These are phyloP conservation scores for Suhomyces pyralidae DNA, from an alignment of 805 yeast genomes.

Conservation along the genomic window DNA sequence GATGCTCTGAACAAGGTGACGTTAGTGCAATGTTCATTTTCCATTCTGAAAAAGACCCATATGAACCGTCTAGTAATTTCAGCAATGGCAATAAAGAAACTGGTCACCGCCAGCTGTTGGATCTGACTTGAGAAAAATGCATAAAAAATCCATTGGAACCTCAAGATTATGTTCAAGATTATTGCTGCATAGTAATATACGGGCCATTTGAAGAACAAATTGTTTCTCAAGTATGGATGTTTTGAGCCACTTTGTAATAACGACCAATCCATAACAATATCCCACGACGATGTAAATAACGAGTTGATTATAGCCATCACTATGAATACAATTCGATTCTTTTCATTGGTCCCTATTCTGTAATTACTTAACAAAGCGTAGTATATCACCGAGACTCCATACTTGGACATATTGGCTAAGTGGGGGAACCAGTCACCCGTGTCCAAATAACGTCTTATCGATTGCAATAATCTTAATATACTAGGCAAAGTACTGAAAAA, in stretches of 20 bases:
- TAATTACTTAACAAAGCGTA: conserved; percentile 74
- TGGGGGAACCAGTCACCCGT: conserved; percentile 97
- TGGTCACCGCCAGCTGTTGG: conserved; percentile 84
- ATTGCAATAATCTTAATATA: conserved; percentile 87
- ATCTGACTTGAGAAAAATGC: conserved; percentile 71
- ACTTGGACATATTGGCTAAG: conserved; percentile 82
- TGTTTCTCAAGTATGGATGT: conserved; percentile 63
- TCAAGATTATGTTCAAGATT: conserved; percentile 63
- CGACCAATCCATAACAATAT: conserved; percentile 94
- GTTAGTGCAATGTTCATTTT: conserved; percentile 92
- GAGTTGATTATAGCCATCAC: conserved; percentile 75
- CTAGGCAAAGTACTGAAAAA: conserved; percentile 82
- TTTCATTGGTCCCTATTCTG: conserved; percentile 52
- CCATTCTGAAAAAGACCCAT: conserved; percentile 92
- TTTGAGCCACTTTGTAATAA: conserved; percentile 63
- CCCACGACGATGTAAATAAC: conserved; percentile 73
- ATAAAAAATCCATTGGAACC: conserved; percentile 93
- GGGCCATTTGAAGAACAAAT: conserved; percentile 59
- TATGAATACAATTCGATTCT: conserved; percentile 59
- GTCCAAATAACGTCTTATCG: conserved; percentile 86
- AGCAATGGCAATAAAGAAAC: conserved; percentile 78
- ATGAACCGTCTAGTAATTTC: conserved; percentile 80
- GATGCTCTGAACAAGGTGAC: conserved; percentile 83
- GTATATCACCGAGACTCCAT: conserved; percentile 61
- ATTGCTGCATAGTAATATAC: conserved; percentile 70